Evolutionary conservation across 2,329 filamentous ascomycete species (phyloP).

Genomic region (Colletotrichum truncatum): DNA sequence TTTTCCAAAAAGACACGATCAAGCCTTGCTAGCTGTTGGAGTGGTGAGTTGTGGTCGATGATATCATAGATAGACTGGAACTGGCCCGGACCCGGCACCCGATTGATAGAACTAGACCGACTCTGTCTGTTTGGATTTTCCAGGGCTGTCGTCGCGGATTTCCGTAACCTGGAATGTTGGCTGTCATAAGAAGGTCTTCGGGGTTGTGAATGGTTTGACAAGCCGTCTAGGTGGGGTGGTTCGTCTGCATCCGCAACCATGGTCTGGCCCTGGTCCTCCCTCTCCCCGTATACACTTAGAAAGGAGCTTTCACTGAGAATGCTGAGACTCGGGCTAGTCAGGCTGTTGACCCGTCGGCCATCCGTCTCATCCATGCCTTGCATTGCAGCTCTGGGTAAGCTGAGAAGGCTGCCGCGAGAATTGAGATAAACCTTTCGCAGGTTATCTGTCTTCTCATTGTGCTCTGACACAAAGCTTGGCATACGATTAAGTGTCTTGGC

Average conservation of each 20-base stretch:
- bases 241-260: conserved; percentile 40
- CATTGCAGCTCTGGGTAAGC: conserved; percentile 55
- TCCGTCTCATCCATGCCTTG: conserved; percentile 50
- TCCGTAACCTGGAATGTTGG: background rate
- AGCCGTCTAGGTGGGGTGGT: conserved; percentile 39
- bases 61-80: conserved; percentile 58
- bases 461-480: conserved; percentile 72
- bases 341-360: conserved; percentile 43
- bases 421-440: conserved; percentile 68
- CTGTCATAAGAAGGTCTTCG: conserved; percentile 6
- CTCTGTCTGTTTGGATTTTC: background rate
- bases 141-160: background rate
- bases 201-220: conserved; percentile 19
- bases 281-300: conserved; percentile 68
- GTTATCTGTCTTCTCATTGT: conserved; percentile 67
- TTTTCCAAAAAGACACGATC: conserved; percentile 40
- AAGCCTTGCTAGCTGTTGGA: conserved; percentile 59
- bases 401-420: conserved; percentile 57
- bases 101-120: conserved; percentile 42
- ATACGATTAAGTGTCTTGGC: conserved; percentile 59
- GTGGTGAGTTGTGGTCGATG: conserved; percentile 55
- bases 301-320: conserved; percentile 76
- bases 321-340: conserved; percentile 69
- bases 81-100: conserved; percentile 41
- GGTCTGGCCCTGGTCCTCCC: conserved; percentile 37